Evolutionary conservation across 148 eudicot species (phyloP), one percentile per base, ranked within the genome.

Genomic region (Salicornia ramosissima): DNA sequence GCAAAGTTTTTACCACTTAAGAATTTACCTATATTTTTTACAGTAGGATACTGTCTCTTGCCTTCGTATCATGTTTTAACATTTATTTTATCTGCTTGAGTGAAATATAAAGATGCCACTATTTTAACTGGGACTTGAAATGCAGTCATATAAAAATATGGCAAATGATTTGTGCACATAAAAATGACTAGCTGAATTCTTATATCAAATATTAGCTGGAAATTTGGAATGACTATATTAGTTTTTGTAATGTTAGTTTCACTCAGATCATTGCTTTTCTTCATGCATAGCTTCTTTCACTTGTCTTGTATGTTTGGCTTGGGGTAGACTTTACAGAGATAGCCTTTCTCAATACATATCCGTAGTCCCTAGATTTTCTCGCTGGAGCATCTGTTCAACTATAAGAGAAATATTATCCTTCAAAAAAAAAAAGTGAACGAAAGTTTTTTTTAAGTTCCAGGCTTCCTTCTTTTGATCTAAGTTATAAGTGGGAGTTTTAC

Each of bases 31-130:
- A 14, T 59, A 13, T 59, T 19, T 47, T 45, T 16, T 39, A 31
- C 36, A 45, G 64, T 16, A 53, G 21, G 47, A 66, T 58, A 40
- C n/a, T 49, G 53, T 7, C 12, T 58, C 49, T 31, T 74, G 26
- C 24, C 36, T n/a, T 36, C 19, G 22, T 45, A 14, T 72, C 28
- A 56, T 33, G 62, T 29, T 39, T 3, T 47, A 21, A 56, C 51
- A 18, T n/a, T 19, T 19, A 33, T 4, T 53, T 36, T 22, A 19
- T 29, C 12, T 56, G 70, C 43, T 73, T 55, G 43, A 54, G 33
- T 50, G 14, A 19, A 28, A 7, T 62, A 68, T 62, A 21, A 39
- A 50, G 9, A 34, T 24, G 28, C 15, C 54, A 45, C 67, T 28
- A 31, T 33, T 34, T 49, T 30, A 59, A 46, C 28, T 46, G 25